Percentiles rank a stretch among this genome's conserved stretches.
phyloP scores from a whole-genome alignment of 371 early-diverging fungal species.

The Apophysomyces elegans region DNA sequence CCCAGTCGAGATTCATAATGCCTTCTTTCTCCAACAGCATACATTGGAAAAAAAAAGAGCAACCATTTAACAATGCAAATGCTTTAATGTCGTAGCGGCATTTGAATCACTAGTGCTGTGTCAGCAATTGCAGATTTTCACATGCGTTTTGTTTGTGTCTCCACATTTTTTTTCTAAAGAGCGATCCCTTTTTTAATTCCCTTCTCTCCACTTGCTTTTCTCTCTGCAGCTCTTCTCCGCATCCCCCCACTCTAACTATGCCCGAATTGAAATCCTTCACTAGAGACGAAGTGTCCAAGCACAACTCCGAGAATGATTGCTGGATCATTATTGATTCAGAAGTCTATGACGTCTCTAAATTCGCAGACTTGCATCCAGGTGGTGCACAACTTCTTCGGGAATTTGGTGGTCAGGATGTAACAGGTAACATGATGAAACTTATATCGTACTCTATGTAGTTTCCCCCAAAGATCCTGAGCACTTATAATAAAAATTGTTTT shows the following conservation, averaged over 20 bases:
- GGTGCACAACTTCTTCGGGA: slow-evolving; percentile 73
- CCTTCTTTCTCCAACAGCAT: background rate
- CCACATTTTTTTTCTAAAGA: slow-evolving; percentile 6
- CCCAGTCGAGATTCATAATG: background rate
- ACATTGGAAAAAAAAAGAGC: background rate
- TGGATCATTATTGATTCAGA: slow-evolving; percentile 90
- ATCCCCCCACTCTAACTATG: slow-evolving; percentile 26
- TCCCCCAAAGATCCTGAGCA: slow-evolving; percentile 1
- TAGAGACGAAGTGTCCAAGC: slow-evolving; percentile 79
- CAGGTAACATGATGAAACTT: slow-evolving; percentile 45
- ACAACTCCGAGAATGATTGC: slow-evolving; percentile 74
- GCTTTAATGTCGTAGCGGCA: background rate
- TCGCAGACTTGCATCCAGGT: slow-evolving; percentile 91
- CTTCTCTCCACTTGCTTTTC: background rate
- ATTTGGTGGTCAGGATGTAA: slow-evolving; percentile 79
- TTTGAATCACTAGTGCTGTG: slow-evolving; percentile 15
- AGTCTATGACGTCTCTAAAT: slow-evolving; percentile 91
- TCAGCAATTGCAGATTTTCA: slow-evolving; percentile 17
- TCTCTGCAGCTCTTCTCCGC: slow-evolving; percentile 11
- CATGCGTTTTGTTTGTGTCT: slow-evolving; percentile 10
- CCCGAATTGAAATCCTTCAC: slow-evolving; percentile 55
- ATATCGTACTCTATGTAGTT: background rate
- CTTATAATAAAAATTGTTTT: background rate
- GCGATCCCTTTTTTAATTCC: background rate
- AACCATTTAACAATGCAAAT: background rate